A percentile compares a stretch with the other conserved stretches of the same genome.
These are phyloP conservation scores for Pyrrhoderma noxium DNA, from an alignment of 1,284 basidiomycete species.

Conservation along the genomic window DNA sequence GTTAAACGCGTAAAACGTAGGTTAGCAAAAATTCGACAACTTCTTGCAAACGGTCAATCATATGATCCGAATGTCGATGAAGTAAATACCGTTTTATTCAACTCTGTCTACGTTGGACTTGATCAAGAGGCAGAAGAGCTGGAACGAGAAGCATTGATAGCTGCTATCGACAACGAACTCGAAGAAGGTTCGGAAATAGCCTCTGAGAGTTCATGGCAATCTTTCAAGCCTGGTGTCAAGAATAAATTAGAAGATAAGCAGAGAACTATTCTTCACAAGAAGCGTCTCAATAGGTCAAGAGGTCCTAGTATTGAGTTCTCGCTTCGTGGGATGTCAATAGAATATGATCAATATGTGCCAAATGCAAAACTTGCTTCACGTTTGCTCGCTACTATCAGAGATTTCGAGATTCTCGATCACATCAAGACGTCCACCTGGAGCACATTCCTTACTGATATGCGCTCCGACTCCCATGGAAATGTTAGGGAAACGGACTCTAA, in stretches of 20 bases:
- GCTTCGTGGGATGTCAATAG: constrained; percentile 57
- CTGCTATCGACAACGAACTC: constrained; percentile 83
- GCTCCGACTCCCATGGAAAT: constrained; percentile 77
- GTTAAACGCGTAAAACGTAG: constrained; percentile 81
- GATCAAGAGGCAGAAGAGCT: constrained; percentile 64
- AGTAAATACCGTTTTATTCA: constrained; percentile 77
- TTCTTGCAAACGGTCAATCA: constrained; percentile 88
- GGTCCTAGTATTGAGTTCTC: constrained; percentile 81
- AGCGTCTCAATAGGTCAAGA: constrained; percentile 64
- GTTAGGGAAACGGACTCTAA: constrained; percentile 83
- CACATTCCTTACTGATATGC: constrained; percentile 86
- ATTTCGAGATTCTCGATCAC: constrained; percentile 91
- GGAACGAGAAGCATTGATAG: constrained; percentile 72
- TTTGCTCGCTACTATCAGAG: constrained; percentile 55
- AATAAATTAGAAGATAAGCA: constrained; percentile 33
- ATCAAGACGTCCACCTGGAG: constrained; percentile 98
- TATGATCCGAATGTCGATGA: constrained; percentile 80
- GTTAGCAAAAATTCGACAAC: constrained; percentile 86
- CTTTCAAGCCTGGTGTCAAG: constrained; percentile 38
- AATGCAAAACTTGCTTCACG: constrained; percentile 56
- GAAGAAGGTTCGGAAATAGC: constrained; percentile 64
- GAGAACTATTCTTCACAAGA: constrained; percentile 34
- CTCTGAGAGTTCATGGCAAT: constrained; percentile 83
- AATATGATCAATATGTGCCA: constrained; percentile 59
- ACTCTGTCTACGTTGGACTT: constrained; percentile 87